Evolutionary conservation across 73 alveolate species (phyloP).

Genomic region (Effrenium voratum): DNA sequence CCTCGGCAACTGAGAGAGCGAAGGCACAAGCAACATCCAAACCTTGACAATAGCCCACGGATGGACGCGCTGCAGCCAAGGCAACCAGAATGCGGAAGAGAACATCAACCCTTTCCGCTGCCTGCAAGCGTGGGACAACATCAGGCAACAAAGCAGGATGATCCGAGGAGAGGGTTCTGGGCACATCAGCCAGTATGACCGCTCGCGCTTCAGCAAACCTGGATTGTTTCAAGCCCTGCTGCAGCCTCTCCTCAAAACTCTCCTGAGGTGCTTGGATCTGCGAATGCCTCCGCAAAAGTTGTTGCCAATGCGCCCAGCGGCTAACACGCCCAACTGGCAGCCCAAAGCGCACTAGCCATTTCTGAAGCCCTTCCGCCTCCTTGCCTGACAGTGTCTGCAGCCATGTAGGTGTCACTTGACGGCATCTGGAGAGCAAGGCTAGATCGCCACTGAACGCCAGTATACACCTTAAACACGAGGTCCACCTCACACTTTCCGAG

Average conservation of each 20-base stretch:
- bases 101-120: neutral
- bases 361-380: neutral
- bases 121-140: neutral
- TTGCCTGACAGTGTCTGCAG: neutral
- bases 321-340: neutral
- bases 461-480: too few species aligned
- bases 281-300: neutral
- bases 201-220: conserved; percentile 2
- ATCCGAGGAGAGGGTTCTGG: neutral
- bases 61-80: conserved; percentile 4
- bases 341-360: neutral
- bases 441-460: conserved; percentile 7
- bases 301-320: conserved; percentile 1
- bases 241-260: neutral
- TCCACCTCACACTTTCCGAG: too few species aligned
- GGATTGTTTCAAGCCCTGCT: neutral
- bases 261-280: neutral
- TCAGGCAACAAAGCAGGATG: neutral
- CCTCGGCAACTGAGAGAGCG: conserved; percentile 12
- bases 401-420: neutral
- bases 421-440: conserved; percentile 6
- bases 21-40: neutral
- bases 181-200: conserved; percentile 12
- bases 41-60: conserved; percentile 20
- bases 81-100: neutral